Base-by-base conservation (phyloP, 306 rosid species). In the Prunus armeniaca region DNA sequence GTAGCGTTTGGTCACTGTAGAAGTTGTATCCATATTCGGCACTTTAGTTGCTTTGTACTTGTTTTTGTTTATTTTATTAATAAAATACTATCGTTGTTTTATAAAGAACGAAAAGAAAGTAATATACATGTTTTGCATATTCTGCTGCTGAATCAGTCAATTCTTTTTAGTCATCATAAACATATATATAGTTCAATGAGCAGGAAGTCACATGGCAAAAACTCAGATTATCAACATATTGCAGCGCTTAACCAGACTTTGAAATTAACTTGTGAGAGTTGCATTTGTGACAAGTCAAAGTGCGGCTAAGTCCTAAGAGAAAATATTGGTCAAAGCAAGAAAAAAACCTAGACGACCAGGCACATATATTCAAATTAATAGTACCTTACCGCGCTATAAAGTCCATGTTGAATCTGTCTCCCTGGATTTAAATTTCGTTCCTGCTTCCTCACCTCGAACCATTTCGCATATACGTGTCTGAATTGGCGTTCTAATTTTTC, bases 391-490 rank as follows among this genome's bases (percentile, higher is more conserved):
- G 5, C 43, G 41, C 8, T 20, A 25, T n/a, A 5, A 24, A 54
- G 64, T 20, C 49, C 49, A 1, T 69, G 54, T 38, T 73, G 69
- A 73, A 73, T 60, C 14, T 73, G 46, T 61, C 69, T 61, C 47
- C 77, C 12, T 46, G 57, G 58, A 4, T 27, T 25, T 28, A 18
- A 46, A 38, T 27, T 73, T 46, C 69, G 6, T 61, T 28, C 69
- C 1, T 61, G 69, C 58, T 73, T 73, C 77, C 69, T 73, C 77
- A 9, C 69, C 3, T 14, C 30, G 30, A 61, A 46, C 69, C 69
- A 25, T 9, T 60, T 73, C 47, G 8, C 52, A 5, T 5, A 17
- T 5, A 58, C 76, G 56, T 19, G 69, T 73, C 61, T 27, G 20
- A 19, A 60, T 6, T 9, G 58, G 77, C 54, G 15, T 58, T 58